Evolutionary conservation across 2,329 filamentous ascomycete genomes (phyloP), one percentile per base, ranked within the genome.

Genomic region (Monosporascus sp.): DNA sequence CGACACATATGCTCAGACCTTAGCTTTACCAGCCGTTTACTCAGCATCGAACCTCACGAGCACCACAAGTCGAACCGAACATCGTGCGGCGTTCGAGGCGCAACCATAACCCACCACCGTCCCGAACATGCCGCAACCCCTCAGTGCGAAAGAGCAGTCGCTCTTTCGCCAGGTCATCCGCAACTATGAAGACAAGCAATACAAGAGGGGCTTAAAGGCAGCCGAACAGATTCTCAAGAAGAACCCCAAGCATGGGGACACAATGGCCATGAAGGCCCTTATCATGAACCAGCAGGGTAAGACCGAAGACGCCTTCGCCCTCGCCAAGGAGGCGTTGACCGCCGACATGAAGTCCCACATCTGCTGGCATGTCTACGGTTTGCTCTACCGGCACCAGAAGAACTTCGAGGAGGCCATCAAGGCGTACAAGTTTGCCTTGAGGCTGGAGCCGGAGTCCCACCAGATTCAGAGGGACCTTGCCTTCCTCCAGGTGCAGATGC

Each of bases 351-450:
- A 95, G 77, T 97, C 92, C 65, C 93, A 97, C 74, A 92, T 99
- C 65, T 97, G 92, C 79, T 99, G 94, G 94, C 95, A 99, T 73
- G 94, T 99, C 56, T 99, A 97, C 71, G 94, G 95, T 35, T 75
- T 99, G 62, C 81, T 99, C 49, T 97, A 96, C 74, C 87, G 93
- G 50, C 87, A 90, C 48, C 88, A 89, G 68, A 97, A 97, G 80
- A 97, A 99, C 74, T 97, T 95, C 65, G 94, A 97, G 71, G 94
- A 97, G 75, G 93, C 95, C 9, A 97, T 97, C 76, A 97, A 97
- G 79, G 95, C 94, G 54, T 99, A 99, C 79, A 95, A 96, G 70
- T 96, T 96, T 72, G 94, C 94, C 17, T 77, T 99, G 63, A 86
- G 85, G 68, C 82, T 97, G 55, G 94, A 99, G 67, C 93, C 95